phyloP scores from a whole-genome alignment of 176 grass and related monocot genomes.

The Cenchrus fungigraminus region DNA sequence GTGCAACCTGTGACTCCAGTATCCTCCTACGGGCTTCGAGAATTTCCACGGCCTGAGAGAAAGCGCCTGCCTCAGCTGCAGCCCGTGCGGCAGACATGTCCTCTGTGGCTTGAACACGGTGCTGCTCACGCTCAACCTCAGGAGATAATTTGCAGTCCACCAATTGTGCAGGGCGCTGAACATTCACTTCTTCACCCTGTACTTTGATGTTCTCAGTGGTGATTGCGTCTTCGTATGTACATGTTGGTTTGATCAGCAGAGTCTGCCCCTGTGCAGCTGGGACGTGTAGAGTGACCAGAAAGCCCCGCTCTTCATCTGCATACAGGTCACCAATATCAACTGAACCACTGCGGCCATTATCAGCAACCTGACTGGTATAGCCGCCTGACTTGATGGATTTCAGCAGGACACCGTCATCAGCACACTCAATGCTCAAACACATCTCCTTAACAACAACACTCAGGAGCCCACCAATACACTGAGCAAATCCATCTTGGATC shows the following conservation, averaged over 20 bases:
- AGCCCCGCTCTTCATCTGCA: slow-evolving; percentile 91
- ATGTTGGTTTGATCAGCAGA: slow-evolving; percentile 60
- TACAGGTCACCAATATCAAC: slow-evolving; percentile 83
- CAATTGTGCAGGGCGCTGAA: slow-evolving; percentile 49
- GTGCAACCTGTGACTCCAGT: slow-evolving; percentile 49
- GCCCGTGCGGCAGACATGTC: slow-evolving; percentile 73
- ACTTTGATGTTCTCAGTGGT: slow-evolving; percentile 50
- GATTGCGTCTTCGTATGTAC: slow-evolving; percentile 57
- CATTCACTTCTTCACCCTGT: slow-evolving; percentile 51
- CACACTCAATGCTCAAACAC: slow-evolving; percentile 56
- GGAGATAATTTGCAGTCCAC: slow-evolving; percentile 50
- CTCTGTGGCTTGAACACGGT: slow-evolving; percentile 68
- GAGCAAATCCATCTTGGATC: slow-evolving; percentile 90
- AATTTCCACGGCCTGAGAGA: slow-evolving; percentile 65
- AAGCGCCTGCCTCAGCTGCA: slow-evolving; percentile 60
- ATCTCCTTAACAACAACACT: slow-evolving; percentile 80
- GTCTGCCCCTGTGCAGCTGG: slow-evolving; percentile 46
- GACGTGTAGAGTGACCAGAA: slow-evolving; percentile 60
- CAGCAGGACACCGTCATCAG: slow-evolving; percentile 54
- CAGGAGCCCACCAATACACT: slow-evolving; percentile 91
- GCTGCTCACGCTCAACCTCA: slow-evolving; percentile 78
- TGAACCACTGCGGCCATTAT: slow-evolving; percentile 54
- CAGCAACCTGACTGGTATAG: slow-evolving; percentile 54
- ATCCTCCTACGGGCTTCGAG: slow-evolving; percentile 63
- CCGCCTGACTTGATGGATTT: slow-evolving; percentile 79